Conservation (phyloP, 2,329 filamentous ascomycete species). For the Pseudodiploospora longispora region DNA sequence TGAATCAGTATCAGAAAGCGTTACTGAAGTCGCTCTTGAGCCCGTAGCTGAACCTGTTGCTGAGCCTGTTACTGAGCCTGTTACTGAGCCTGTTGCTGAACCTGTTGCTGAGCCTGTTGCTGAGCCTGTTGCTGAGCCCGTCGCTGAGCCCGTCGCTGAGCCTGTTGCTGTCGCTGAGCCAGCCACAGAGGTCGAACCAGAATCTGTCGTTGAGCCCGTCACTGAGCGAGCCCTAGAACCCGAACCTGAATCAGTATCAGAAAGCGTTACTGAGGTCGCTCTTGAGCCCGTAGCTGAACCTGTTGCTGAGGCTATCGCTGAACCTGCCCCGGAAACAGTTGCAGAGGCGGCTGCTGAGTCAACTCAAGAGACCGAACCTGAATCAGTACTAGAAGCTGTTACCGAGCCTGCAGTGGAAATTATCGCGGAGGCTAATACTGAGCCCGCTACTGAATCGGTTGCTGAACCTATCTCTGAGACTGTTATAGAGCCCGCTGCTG, state of each 20-base stretch:
- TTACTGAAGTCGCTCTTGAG: conserved; percentile 3
- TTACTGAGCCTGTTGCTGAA: conserved; percentile 6
- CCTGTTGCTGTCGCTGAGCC: background rate
- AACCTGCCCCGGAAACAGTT: background rate
- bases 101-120: conserved; percentile 1
- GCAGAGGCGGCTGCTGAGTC: background rate
- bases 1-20: background rate
- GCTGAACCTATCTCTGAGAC: background rate
- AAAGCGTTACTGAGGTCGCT: background rate
- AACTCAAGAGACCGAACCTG: background rate
- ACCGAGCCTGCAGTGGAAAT: background rate
- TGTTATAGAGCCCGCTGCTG: background rate
- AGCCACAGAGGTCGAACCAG: background rate
- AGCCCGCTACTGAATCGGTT: background rate
- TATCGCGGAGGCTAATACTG: background rate
- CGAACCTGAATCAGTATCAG: background rate
- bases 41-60: conserved; percentile 11
- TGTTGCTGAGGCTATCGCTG: conserved; percentile 1
- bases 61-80: conserved; percentile 2
- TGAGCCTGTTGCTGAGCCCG: conserved; percentile 5
- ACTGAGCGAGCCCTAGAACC: background rate
- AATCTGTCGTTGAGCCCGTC: background rate
- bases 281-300: background rate
- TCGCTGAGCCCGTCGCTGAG: background rate
- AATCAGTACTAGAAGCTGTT: background rate